Conservation (phyloP, 371 early-diverging fungal species). For the Rhizopus microsporus region DNA sequence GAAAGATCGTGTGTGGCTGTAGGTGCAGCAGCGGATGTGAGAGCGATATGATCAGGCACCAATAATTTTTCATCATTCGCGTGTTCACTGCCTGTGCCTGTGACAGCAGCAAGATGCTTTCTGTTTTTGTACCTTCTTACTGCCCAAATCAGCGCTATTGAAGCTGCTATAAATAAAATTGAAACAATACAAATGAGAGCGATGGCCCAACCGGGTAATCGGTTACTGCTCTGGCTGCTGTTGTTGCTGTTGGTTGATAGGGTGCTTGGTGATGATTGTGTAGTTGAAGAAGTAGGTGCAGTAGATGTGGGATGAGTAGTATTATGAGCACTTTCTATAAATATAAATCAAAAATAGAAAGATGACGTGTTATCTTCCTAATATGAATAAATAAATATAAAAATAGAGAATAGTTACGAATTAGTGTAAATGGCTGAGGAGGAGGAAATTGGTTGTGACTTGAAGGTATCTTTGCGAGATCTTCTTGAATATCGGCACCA, state of each 20-base stretch:
- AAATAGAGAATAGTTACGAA: conserved; percentile 26
- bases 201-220: conserved; percentile 40
- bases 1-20: background rate
- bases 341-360: conserved; percentile 8
- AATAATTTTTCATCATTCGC: background rate
- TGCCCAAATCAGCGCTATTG: conserved; percentile 28
- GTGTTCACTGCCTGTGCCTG: background rate
- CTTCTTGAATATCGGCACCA: conserved; percentile 26
- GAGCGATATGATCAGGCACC: conserved; percentile 1
- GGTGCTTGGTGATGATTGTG: background rate
- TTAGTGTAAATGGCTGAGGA: conserved; percentile 35
- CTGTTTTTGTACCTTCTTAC: conserved; percentile 24
- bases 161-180: conserved; percentile 28
- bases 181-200: conserved; percentile 42
- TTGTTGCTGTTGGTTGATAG: background rate
- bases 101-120: conserved; percentile 10
- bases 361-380: conserved; percentile 8
- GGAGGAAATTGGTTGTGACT: conserved; percentile 29
- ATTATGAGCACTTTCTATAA: conserved; percentile 36
- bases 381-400: conserved; percentile 9
- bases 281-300: background rate
- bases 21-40: background rate
- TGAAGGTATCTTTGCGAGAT: conserved; percentile 30
- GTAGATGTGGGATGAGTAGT: conserved; percentile 17
- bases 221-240: conserved; percentile 1